phyloP scores from a whole-genome alignment of 495 filamentous ascomycete genomes.

The Hypoxylon crocopeplum region DNA sequence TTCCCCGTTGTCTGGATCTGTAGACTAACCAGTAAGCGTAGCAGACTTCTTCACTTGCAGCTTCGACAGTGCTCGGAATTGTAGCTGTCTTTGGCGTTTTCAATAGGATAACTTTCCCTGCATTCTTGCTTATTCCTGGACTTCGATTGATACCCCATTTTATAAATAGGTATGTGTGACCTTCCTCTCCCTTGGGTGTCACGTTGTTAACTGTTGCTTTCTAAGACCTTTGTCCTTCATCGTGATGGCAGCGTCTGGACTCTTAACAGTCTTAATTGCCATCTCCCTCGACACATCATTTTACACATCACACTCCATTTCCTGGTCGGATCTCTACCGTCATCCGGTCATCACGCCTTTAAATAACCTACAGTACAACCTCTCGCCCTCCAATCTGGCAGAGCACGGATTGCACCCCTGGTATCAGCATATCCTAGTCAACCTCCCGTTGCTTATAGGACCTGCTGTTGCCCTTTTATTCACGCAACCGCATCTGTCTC shows the following conservation, averaged over 20 bases:
- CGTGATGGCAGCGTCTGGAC: constrained; percentile 63
- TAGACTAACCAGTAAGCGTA: constrained; percentile 39
- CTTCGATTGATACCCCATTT: constrained; percentile 86
- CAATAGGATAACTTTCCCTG: constrained; percentile 96
- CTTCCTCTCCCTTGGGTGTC: background rate
- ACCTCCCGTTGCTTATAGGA: constrained; percentile 89
- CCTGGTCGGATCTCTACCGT: constrained; percentile 60
- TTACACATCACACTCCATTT: constrained; percentile 66
- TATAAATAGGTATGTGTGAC: constrained; percentile 68
- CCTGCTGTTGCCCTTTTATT: constrained; percentile 78
- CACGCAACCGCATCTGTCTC: constrained; percentile 58
- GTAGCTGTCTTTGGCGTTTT: constrained; percentile 86
- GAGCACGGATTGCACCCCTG: constrained; percentile 89
- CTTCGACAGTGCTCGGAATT: constrained; percentile 77
- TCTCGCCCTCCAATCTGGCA: constrained; percentile 75
- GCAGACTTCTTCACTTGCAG: constrained; percentile 76
- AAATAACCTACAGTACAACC: constrained; percentile 92
- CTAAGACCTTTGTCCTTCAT: constrained; percentile 72
- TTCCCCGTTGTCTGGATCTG: background rate
- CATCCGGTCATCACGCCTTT: constrained; percentile 83
- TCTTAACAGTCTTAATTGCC: constrained; percentile 70
- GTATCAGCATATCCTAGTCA: constrained; percentile 87
- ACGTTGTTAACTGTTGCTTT: constrained; percentile 5
- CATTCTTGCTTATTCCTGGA: constrained; percentile 82
- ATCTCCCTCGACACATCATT: constrained; percentile 84